A percentile compares a stretch with the other conserved stretches of the same genome.
These are phyloP conservation scores for Rhodocollybia butyracea DNA, from an alignment of 768 basidiomycete genomes.

Conservation along the genomic window DNA sequence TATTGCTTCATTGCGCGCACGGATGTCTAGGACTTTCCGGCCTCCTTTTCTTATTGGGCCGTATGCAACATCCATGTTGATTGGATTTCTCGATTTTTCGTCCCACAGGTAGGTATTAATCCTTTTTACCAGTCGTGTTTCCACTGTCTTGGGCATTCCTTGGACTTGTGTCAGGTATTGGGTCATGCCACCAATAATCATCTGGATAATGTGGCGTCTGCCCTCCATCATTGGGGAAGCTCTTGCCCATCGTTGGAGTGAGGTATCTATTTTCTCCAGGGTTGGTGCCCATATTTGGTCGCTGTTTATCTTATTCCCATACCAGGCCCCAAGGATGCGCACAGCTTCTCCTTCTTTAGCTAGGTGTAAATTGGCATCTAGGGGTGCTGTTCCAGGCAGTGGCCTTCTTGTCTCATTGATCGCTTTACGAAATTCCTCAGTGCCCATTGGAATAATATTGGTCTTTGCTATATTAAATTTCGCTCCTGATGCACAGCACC, in stretches of 20 bases:
- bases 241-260: constrained; percentile 11
- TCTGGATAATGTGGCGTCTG: constrained; percentile 14
- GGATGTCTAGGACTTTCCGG: constrained; percentile 1
- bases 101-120: constrained; percentile 18
- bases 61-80: constrained; percentile 21
- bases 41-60: constrained; percentile 4
- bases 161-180: constrained; percentile 29
- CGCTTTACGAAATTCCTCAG: neutral
- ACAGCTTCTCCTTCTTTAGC: constrained; percentile 15
- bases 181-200: constrained; percentile 14
- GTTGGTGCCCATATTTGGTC: constrained; percentile 11
- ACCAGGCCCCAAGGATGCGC: constrained; percentile 15
- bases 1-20: constrained; percentile 12
- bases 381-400: neutral
- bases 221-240: constrained; percentile 16
- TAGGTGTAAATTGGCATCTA: constrained; percentile 6
- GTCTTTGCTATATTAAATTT: constrained; percentile 24
- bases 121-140: constrained; percentile 12
- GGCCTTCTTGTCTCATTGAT: neutral
- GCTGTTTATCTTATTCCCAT: constrained; percentile 17
- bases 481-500: constrained; percentile 3
- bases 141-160: constrained; percentile 22
- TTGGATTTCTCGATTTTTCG: neutral
- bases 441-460: constrained; percentile 17
- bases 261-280: constrained; percentile 16